Evolutionary conservation across 371 early-diverging fungal species (phyloP).

Genomic region (Lichtheimia corymbifera): DNA sequence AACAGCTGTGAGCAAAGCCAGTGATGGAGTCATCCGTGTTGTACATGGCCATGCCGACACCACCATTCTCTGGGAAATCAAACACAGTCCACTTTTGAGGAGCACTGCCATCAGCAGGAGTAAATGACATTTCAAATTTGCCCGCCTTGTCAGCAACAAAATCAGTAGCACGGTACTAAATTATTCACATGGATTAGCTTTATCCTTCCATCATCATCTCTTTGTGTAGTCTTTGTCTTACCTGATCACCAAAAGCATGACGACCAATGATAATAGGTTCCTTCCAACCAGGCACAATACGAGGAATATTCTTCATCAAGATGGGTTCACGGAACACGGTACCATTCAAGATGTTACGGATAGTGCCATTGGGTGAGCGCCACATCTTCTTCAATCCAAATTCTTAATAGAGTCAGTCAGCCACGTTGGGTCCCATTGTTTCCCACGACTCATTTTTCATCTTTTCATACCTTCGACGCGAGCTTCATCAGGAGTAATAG

Average conservation of each 20-base stretch:
- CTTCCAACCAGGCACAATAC: slow-evolving; percentile 91
- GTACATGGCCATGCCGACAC: slow-evolving; percentile 94
- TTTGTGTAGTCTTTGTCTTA: slow-evolving; percentile 9
- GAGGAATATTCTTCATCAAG: slow-evolving; percentile 83
- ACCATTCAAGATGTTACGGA: slow-evolving; percentile 92
- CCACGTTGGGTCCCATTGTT: too few relatives aligned
- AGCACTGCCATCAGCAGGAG: slow-evolving; percentile 75
- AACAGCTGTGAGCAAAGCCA: slow-evolving; percentile 91
- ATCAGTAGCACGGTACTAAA: slow-evolving; percentile 90
- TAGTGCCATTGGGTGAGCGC: slow-evolving; percentile 95
- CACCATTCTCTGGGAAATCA: slow-evolving; percentile 71
- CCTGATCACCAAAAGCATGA: slow-evolving; percentile 94
- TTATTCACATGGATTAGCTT: not conserved
- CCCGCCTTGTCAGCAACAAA: slow-evolving; percentile 83
- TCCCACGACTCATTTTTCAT: not conserved
- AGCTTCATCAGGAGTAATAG: slow-evolving; percentile 92
- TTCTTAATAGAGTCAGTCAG: slow-evolving; percentile 41
- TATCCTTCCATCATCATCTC: too few relatives aligned
- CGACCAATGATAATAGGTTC: slow-evolving; percentile 93
- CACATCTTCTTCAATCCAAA: slow-evolving; percentile 94
- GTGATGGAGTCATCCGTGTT: slow-evolving; percentile 85
- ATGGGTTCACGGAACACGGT: slow-evolving; percentile 97
- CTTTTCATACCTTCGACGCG: slow-evolving; percentile 70
- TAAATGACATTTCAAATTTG: slow-evolving; percentile 84
- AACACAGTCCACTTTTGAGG: slow-evolving; percentile 64